These are phyloP conservation scores for Cunninghamia lanceolata DNA, from an alignment of 75 land plant genomes.

Conservation along the genomic window DNA sequence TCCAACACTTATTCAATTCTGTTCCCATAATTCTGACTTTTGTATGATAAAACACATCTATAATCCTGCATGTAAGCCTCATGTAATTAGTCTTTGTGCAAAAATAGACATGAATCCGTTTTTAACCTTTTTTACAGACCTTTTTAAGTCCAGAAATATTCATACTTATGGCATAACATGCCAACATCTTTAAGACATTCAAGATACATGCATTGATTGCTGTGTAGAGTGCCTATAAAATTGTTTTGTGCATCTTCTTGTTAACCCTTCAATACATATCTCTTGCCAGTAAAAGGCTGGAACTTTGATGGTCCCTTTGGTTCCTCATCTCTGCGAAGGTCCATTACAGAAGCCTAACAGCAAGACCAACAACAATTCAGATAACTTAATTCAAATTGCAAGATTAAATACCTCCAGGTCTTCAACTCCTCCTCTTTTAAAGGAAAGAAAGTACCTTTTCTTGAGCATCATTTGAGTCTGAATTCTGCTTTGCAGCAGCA, in stretches of 20 bases:
- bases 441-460: slow-evolving; percentile 8
- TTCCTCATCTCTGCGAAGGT: not conserved
- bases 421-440: not conserved
- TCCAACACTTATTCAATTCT: not conserved
- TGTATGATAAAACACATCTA: not conserved
- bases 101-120: not conserved
- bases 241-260: not conserved
- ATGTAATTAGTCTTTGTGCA: not conserved
- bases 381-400: not conserved
- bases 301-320: slow-evolving; percentile 6
- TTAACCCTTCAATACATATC: slow-evolving; percentile 6
- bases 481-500: slow-evolving; percentile 4
- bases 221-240: not conserved
- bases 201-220: not conserved
- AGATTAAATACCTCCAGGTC: not conserved
- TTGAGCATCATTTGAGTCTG: slow-evolving; percentile 1
- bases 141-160: not conserved
- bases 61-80: not conserved
- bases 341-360: not conserved
- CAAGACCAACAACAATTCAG: not conserved
- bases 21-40: not conserved
- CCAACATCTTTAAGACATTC: not conserved
- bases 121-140: not conserved
- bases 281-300: slow-evolving; percentile 9
- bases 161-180: not conserved